phyloP scores from a whole-genome alignment of 2,329 filamentous ascomycete genomes.

The Hansfordia pulvinata region DNA sequence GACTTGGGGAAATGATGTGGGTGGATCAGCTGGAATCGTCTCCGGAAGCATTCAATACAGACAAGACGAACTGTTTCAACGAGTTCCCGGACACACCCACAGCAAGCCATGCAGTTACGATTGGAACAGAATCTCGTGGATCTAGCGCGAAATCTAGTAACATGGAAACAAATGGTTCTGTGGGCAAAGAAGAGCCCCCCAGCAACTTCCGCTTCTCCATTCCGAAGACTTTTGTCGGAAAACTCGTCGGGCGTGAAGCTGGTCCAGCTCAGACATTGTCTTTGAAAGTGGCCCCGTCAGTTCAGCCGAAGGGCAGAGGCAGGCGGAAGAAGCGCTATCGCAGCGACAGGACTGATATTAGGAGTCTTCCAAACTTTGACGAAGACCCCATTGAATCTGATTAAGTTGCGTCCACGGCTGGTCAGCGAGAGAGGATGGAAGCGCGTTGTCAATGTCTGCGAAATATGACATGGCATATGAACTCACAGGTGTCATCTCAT shows the following conservation, averaged over 20 bases:
- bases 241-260: slow-evolving; percentile 3
- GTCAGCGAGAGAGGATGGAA: neutral
- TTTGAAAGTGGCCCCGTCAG: neutral
- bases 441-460: too few relatives aligned
- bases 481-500: too few relatives aligned
- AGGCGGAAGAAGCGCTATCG: slow-evolving; percentile 5
- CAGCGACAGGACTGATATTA: slow-evolving; percentile 15
- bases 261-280: neutral
- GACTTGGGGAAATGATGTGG: neutral
- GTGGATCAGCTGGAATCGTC: too few relatives aligned
- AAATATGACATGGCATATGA: too few relatives aligned
- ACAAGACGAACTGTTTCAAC: too few relatives aligned
- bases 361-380: slow-evolving; percentile 13
- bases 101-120: too few relatives aligned
- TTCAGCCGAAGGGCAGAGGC: slow-evolving; percentile 6
- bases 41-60: too few relatives aligned
- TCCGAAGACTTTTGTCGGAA: slow-evolving; percentile 14
- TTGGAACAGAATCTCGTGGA: neutral
- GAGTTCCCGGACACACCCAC: too few relatives aligned
- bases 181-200: slow-evolving; percentile 1
- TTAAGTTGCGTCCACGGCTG: slow-evolving; percentile 2
- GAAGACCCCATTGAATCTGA: slow-evolving; percentile 15
- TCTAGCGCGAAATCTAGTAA: slow-evolving; percentile 4
- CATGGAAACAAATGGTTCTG: slow-evolving; percentile 8
- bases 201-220: slow-evolving; percentile 8